Evolutionary conservation across 768 basidiomycete genomes (phyloP).

Genomic region (Boletus reticulatus): DNA sequence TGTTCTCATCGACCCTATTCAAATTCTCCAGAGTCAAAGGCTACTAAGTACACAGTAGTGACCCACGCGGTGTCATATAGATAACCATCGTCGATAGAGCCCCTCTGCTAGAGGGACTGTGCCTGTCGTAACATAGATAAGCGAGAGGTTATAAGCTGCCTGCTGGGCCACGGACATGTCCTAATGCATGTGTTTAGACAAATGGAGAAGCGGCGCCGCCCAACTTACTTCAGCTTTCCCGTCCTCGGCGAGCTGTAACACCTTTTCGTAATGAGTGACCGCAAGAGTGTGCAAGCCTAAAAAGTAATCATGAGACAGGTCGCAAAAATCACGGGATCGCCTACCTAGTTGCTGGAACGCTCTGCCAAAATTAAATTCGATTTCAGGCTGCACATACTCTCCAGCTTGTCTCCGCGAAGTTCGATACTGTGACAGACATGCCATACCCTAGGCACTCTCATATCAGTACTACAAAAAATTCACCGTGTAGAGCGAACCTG

Average conservation of each 20-base stretch:
- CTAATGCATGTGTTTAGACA: background rate
- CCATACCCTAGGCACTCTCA: constrained; percentile 58
- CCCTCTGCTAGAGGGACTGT: constrained; percentile 66
- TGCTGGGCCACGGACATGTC: constrained; percentile 11
- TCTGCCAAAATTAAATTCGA: constrained; percentile 92
- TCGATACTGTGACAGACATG: constrained; percentile 82
- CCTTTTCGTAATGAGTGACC: constrained; percentile 78
- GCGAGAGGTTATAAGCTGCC: constrained; percentile 57
- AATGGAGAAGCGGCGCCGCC: background rate
- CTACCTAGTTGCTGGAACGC: constrained; percentile 52
- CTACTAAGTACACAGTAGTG: background rate
- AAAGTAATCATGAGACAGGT: background rate
- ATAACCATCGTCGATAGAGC: constrained; percentile 80
- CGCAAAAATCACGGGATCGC: background rate
- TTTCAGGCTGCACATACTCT: constrained; percentile 55
- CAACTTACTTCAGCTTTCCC: constrained; percentile 2
- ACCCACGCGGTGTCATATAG: constrained; percentile 43
- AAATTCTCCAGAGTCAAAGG: background rate
- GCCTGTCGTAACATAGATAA: constrained; percentile 80
- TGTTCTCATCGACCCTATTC: background rate
- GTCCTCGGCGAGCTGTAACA: constrained; percentile 59
- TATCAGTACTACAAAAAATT: background rate
- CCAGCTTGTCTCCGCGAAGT: constrained; percentile 47
- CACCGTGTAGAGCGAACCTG: background rate
- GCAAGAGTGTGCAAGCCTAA: constrained; percentile 81